Evolutionary conservation across 371 early-diverging fungal genomes (phyloP), one percentile per base, ranked within the genome.

Genomic region (Mortierella polycephala): DNA sequence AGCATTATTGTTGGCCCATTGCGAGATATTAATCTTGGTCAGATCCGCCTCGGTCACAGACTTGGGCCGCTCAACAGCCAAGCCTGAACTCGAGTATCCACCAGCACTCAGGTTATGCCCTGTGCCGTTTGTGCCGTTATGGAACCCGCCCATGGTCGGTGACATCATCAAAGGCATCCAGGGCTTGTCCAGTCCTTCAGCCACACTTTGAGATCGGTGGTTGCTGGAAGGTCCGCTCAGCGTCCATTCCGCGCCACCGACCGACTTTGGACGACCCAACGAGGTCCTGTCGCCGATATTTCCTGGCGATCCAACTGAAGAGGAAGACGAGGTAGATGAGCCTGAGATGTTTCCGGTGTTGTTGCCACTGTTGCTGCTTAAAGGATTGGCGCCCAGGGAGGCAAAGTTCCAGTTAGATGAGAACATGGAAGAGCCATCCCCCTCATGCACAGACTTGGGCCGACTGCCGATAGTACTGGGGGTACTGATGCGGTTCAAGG

Each of bases 241-340:
- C 18, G 88, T 85, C 92, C 93, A 92, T 49, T 90, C 85, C 6
- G 89, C 85, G 5, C 90, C 88, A 50, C 88, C 85, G 3, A 91
- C 91, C 0, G 92, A 90, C 49, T 86, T 88, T 23, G 92, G 92
- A n/a, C 91, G 82, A 59, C 86, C 88, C 54, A 64, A 80, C 53
- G 82, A 74, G 2, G 81, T 72, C 46, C 82, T 65, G 53, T 81
- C 81, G 30, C 81, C 81, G 59, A 81, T 81, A 21, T 75, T 67
- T 39, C 77, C 77, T 45, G 77, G 77, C 16, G 71, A 71, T 60
- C 71, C 76, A 39, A 71, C 41, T 49, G 62, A 56, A 16, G 75
- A 62, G 18, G 65, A 64, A 10, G 41, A 30, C 8, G 51, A 8
- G 20, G 44, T 42, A 7, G 62, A 46, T 20, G 49, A 44, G 57